These are phyloP conservation scores for Sarocladium kiliense DNA, from an alignment of 2,329 filamentous ascomycete species.

Conservation along the genomic window DNA sequence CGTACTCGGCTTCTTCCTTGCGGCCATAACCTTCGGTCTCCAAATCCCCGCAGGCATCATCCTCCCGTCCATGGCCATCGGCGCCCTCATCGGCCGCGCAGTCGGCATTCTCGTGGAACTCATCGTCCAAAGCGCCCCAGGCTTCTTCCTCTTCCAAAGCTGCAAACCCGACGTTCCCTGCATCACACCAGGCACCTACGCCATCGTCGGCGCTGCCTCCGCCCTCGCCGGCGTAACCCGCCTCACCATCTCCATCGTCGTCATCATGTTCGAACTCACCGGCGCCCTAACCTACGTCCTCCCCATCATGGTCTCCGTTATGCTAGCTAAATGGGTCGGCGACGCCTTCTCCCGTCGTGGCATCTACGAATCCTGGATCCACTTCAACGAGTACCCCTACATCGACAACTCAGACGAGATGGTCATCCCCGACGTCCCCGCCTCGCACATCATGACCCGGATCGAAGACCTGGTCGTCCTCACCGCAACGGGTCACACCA, in stretches of 20 bases:
- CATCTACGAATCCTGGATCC: slow-evolving; percentile 98
- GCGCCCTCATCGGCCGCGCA: slow-evolving; percentile 82
- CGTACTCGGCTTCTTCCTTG: slow-evolving; percentile 76
- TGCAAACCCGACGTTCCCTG: slow-evolving; percentile 85
- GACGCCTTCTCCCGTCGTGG: slow-evolving; percentile 89
- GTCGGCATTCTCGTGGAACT: slow-evolving; percentile 87
- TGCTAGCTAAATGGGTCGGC: slow-evolving; percentile 97
- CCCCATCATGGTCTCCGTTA: slow-evolving; percentile 98
- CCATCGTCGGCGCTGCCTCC: slow-evolving; percentile 90
- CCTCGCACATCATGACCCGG: slow-evolving; percentile 86
- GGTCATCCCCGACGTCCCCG: slow-evolving; percentile 73
- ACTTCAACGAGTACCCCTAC: slow-evolving; percentile 91
- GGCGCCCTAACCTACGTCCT: slow-evolving; percentile 94
- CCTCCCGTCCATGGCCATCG: slow-evolving; percentile 92
- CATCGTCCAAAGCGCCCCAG: slow-evolving; percentile 73
- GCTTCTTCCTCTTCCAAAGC: slow-evolving; percentile 69
- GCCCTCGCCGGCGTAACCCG: slow-evolving; percentile 90
- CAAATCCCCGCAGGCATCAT: slow-evolving; percentile 95
- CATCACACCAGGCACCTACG: slow-evolving; percentile 91
- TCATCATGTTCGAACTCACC: slow-evolving; percentile 99
- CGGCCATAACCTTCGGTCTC: slow-evolving; percentile 85
- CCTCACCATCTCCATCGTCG: slow-evolving; percentile 97
- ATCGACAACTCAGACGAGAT: slow-evolving; percentile 87
- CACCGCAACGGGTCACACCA: slow-evolving; percentile 81
- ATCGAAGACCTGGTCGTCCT: slow-evolving; percentile 87